Base-by-base conservation (phyloP, 805 yeast genomes). In the Nakazawaea anatomiae region DNA sequence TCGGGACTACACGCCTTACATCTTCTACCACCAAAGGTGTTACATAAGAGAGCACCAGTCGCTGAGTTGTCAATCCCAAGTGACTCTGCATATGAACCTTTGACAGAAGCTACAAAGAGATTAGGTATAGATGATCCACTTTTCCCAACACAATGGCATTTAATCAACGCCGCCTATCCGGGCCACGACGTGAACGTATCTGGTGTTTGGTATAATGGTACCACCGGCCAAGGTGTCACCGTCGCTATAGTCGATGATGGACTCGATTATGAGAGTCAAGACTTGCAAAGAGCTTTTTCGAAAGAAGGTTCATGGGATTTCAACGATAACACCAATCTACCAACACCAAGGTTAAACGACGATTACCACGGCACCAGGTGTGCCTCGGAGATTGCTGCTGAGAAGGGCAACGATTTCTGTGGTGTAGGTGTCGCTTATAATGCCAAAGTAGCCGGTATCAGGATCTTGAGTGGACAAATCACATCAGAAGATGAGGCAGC, bases 331-430 rank as follows among this genome's bases (percentile, higher is more conserved):
- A 75, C 75, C 0, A 75, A 80, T 27, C 70, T 83, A 44, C 99
- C 99, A 2, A 81, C 79, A 58, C 99, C 99, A 9, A 72, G 83
- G 51, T 73, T 92, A 31, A 66, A 59, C 7, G 96, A 87, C 64
- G 99, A 94, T 65, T 83, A 83, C 58, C 99, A 94, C 65, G 99
- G 99, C 6, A 94, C 99, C 0, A 73, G 99, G 57, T 94, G 99
- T 71, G 98, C 99, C 2, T 98, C 97, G 39, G 99, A 94, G 67
- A 87, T 94, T 52, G 97, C 97, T 0, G 89, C 88, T 4, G 94
- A 85, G 3, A 90, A 81, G 48, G 72, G 73, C 48, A 92, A 94
- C 65, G 86, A 81, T 32, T 84, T 75, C 25, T 94, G 99, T 69
- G 99, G 99, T n/a, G 76, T 94, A 6, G 99, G 99, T 44, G 96